Conservation (phyloP, 2,329 filamentous ascomycete species). For the Xylaria sp. region DNA sequence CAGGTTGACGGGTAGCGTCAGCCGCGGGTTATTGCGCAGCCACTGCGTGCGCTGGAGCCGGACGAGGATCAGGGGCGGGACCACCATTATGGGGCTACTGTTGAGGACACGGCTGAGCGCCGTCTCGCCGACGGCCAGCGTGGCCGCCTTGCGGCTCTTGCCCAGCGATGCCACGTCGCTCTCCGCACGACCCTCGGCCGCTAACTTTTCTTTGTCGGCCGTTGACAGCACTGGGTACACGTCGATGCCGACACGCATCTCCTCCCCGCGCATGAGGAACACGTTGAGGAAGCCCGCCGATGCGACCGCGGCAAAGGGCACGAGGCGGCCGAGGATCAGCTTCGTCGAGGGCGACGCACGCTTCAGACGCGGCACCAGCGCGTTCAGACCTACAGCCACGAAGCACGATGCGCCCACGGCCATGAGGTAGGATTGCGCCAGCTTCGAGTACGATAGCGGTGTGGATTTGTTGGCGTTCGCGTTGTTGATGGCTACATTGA, state of each 20-base stretch:
- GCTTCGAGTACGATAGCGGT: constrained; percentile 80
- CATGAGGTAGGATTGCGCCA: constrained; percentile 89
- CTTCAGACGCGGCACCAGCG: constrained; percentile 85
- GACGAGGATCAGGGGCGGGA: constrained; percentile 88
- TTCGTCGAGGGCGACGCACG: constrained; percentile 78
- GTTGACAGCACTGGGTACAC: constrained; percentile 84
- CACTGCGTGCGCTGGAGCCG: constrained; percentile 84
- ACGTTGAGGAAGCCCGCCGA: constrained; percentile 93
- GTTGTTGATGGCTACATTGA: constrained; percentile 98
- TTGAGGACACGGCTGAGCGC: constrained; percentile 92
- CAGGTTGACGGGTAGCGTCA: constrained; percentile 85
- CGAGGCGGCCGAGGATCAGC: constrained; percentile 82
- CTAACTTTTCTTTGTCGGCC: constrained; percentile 69
- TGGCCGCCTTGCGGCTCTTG: constrained; percentile 87
- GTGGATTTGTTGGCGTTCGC: constrained; percentile 98
- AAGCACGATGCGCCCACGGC: constrained; percentile 94
- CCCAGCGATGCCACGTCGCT: constrained; percentile 77
- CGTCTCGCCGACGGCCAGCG: constrained; percentile 90
- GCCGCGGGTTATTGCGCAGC: constrained; percentile 78
- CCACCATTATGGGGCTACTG: constrained; percentile 95
- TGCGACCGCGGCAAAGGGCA: constrained; percentile 95
- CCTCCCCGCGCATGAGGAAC: constrained; percentile 96
- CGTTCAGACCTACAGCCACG: constrained; percentile 91
- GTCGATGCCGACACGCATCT: constrained; percentile 93
- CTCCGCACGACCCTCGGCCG: constrained; percentile 68